These are phyloP conservation scores for Eutrema japonicum DNA, from an alignment of 345 rosid species.

Conservation along the genomic window DNA sequence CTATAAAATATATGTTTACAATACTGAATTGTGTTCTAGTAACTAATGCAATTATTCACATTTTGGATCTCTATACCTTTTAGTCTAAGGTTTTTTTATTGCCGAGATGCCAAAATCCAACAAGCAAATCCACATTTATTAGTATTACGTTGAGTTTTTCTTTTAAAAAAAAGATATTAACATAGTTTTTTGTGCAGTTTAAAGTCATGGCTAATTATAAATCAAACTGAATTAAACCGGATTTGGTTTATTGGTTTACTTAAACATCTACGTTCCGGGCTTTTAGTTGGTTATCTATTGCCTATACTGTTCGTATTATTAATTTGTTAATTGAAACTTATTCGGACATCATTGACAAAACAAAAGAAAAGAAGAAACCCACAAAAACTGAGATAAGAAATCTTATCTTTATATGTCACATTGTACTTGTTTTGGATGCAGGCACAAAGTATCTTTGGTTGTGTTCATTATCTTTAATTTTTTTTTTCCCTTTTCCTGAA, in stretches of 20 bases:
- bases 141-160: too few species aligned
- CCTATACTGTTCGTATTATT: not conserved
- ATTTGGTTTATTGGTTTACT: not conserved
- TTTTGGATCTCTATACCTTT: too few species aligned
- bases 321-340: not conserved
- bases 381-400: constrained; percentile 36
- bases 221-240: not conserved
- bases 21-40: too few species aligned
- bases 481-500: not conserved
- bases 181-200: too few species aligned
- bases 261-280: not conserved
- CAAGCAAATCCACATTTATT: too few species aligned
- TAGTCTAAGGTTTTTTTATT: too few species aligned
- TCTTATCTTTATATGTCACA: constrained; percentile 44
- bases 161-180: too few species aligned
- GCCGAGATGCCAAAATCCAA: too few species aligned
- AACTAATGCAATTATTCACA: too few species aligned
- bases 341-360: constrained; percentile 21
- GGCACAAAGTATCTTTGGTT: constrained; percentile 38
- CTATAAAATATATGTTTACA: too few species aligned
- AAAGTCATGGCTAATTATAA: too few species aligned
- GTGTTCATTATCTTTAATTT: constrained; percentile 31
- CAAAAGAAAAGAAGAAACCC: constrained; percentile 15
- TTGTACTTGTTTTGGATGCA: constrained; percentile 37
- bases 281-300: not conserved